Evolutionary conservation across 2,329 filamentous ascomycete species (phyloP).

Genomic region (Fusarium veterinarium): DNA sequence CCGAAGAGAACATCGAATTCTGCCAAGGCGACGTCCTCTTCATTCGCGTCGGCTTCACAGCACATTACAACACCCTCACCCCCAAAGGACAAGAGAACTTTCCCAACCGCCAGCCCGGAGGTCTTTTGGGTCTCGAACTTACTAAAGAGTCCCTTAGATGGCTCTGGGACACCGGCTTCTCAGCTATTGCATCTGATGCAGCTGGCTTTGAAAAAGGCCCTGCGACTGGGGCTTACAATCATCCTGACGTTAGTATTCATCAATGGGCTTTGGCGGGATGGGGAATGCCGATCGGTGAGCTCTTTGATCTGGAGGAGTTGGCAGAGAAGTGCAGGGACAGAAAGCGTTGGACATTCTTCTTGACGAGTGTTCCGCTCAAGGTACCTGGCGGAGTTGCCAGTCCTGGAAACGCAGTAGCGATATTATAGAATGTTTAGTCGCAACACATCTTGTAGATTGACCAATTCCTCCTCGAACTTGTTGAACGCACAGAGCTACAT

Average conservation of each 20-base stretch:
- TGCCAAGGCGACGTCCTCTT: not conserved
- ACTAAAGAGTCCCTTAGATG: not conserved
- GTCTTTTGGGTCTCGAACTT: not conserved
- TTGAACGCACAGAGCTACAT: no score
- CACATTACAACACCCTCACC: not conserved
- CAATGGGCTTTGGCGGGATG: not conserved
- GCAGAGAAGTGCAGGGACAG: not conserved
- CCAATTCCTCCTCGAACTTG: no score
- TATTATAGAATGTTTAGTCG: not conserved
- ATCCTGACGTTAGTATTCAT: not conserved
- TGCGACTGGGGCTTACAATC: not conserved
- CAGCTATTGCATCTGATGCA: not conserved
- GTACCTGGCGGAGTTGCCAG: not conserved
- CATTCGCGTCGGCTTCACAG: not conserved
- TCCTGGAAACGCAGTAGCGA: not conserved
- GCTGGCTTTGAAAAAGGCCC: not conserved
- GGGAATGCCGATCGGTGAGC: not conserved
- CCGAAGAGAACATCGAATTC: not conserved
- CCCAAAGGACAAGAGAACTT: not conserved
- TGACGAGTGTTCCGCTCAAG: not conserved
- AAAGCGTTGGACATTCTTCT: not conserved
- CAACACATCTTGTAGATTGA: no score
- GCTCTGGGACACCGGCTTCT: not conserved
- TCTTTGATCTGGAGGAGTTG: not conserved
- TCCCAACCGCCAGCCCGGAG: not conserved